A percentile compares a stretch with the other conserved stretches of the same genome.
Evolutionary conservation across 768 basidiomycete species (phyloP).

Genomic region (Macrolepiota dolichaula): DNA sequence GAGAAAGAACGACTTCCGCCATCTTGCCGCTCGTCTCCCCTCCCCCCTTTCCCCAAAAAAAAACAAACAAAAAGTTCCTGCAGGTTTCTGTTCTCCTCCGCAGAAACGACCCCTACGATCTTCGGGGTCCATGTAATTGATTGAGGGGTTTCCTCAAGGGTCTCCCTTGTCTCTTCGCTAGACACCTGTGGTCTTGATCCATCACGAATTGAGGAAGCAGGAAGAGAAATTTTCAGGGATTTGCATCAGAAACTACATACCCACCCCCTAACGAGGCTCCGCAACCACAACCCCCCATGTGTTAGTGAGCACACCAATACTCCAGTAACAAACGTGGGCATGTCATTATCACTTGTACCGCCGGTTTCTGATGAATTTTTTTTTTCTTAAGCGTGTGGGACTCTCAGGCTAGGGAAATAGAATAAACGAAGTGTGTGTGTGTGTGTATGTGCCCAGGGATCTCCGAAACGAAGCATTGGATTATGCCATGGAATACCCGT

Average conservation of each 20-base stretch:
- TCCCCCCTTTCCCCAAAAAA: too few species aligned
- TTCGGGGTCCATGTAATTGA: neutral
- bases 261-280: too few species aligned
- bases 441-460: too few species aligned
- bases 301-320: neutral
- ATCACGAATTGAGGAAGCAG: slow-evolving; percentile 2
- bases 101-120: neutral
- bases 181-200: neutral
- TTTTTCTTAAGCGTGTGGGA: too few species aligned
- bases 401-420: neutral
- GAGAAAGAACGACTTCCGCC: neutral
- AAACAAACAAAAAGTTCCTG: too few species aligned
- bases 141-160: neutral
- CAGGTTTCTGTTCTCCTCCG: neutral
- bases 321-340: neutral
- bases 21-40: neutral
- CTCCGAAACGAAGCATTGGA: neutral
- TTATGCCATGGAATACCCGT: neutral
- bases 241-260: slow-evolving; percentile 1
- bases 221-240: neutral
- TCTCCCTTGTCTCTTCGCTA: neutral
- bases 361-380: slow-evolving; percentile 4
- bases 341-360: neutral
- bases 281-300: too few species aligned
- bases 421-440: too few species aligned